Evolutionary conservation across 2,329 filamentous ascomycete species (phyloP).

Genomic region (Phoma herbarum): DNA sequence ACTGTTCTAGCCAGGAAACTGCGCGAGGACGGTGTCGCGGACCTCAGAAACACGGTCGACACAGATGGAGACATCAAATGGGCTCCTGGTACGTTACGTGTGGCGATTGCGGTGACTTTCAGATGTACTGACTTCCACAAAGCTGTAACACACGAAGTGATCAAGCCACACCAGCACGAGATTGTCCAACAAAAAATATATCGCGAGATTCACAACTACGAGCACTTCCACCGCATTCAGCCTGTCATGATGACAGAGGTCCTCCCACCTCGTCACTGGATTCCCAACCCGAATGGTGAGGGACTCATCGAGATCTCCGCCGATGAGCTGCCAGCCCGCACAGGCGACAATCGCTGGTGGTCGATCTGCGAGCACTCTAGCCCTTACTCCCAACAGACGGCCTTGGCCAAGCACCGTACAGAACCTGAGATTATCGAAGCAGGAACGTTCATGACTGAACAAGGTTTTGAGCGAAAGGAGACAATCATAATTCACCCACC

Average conservation of each 20-base stretch:
- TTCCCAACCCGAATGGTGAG: conserved; percentile 47
- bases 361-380: conserved; percentile 37
- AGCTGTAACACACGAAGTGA: conserved; percentile 62
- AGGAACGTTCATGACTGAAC: conserved; percentile 49
- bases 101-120: neutral
- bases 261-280: conserved; percentile 62
- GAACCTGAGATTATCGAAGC: conserved; percentile 53
- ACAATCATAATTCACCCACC: conserved; percentile 59
- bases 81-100: conserved; percentile 50
- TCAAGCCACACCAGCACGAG: conserved; percentile 56
- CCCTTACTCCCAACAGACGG: conserved; percentile 13
- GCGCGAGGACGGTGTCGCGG: conserved; percentile 43
- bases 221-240: conserved; percentile 62
- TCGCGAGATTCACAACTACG: conserved; percentile 64
- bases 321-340: conserved; percentile 50
- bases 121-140: conserved; percentile 20
- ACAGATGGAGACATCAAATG: conserved; percentile 48
- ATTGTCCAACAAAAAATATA: conserved; percentile 59
- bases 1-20: conserved; percentile 16
- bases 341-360: conserved; percentile 42
- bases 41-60: conserved; percentile 52
- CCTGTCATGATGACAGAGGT: conserved; percentile 64
- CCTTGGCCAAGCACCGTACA: conserved; percentile 27
- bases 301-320: conserved; percentile 58
- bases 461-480: conserved; percentile 55